Percentiles rank a stretch among this genome's conserved stretches.
These are phyloP conservation scores for Coemansia sp. DNA, from an alignment of 192 early-diverging fungal genomes.

Conservation along the genomic window DNA sequence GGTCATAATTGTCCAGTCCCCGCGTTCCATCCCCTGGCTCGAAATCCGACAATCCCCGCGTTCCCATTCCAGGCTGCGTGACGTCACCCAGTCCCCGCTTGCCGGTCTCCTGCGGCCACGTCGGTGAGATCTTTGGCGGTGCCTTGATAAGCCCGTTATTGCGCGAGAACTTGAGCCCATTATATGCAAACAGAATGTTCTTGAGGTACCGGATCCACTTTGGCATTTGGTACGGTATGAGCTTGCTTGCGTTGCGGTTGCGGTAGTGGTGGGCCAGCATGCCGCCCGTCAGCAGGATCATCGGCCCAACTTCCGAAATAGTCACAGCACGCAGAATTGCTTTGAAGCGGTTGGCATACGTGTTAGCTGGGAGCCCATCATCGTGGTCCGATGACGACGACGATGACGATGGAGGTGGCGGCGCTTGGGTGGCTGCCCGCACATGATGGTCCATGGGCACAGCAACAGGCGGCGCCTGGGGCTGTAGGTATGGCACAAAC, in stretches of 20 bases:
- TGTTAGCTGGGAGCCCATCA: not conserved
- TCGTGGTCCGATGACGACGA: not conserved
- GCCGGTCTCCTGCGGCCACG: constrained; percentile 10
- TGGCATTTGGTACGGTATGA: constrained; percentile 36
- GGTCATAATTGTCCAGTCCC: not conserved
- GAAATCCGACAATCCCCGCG: not conserved
- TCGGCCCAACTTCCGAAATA: constrained; percentile 24
- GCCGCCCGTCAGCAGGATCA: constrained; percentile 21
- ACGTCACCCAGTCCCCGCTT: constrained; percentile 5
- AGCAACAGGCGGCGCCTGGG: not conserved
- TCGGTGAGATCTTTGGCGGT: not conserved
- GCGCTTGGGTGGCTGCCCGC: not conserved
- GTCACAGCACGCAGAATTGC: not conserved
- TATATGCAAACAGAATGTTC: constrained; percentile 26
- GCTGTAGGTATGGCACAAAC: not conserved
- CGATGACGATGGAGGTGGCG: constrained; percentile 1
- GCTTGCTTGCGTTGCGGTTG: constrained; percentile 12
- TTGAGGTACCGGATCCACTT: constrained; percentile 40
- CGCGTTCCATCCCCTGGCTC: not conserved
- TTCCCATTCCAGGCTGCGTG: not conserved
- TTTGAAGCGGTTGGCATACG: constrained; percentile 7
- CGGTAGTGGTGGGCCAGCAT: constrained; percentile 29
- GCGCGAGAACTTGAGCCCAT: constrained; percentile 9
- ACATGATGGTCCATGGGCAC: not conserved
- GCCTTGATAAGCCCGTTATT: constrained; percentile 13